These are phyloP conservation scores for Flaveria floridana DNA, from an alignment of 140 eudicot species.

Conservation along the genomic window DNA sequence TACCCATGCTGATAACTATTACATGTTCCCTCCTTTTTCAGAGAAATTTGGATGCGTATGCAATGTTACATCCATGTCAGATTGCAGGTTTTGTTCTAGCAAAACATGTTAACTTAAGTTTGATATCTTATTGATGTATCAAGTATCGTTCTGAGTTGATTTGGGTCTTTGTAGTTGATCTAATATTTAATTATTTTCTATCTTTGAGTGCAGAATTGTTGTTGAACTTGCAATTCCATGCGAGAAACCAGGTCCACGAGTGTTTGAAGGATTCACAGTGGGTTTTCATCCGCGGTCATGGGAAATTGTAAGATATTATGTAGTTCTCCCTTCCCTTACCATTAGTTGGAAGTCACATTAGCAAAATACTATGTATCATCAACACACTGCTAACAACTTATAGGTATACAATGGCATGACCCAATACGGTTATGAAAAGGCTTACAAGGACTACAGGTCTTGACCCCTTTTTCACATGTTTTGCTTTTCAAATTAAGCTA, in stretches of 20 bases:
- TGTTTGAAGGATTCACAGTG: slow-evolving; percentile 89
- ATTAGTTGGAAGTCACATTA: slow-evolving; percentile 6
- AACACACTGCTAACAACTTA: slow-evolving; percentile 21
- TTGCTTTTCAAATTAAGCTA: slow-evolving; percentile 12
- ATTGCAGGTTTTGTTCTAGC: slow-evolving; percentile 70
- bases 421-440: slow-evolving; percentile 71
- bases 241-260: slow-evolving; percentile 67
- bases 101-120: too few relatives aligned
- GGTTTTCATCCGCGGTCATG: slow-evolving; percentile 87
- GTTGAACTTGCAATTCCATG: slow-evolving; percentile 88
- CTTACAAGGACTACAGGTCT: slow-evolving; percentile 66
- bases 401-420: slow-evolving; percentile 96
- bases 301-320: slow-evolving; percentile 64
- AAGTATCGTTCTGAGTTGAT: neutral
- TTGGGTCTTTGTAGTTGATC: slow-evolving; percentile 2
- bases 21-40: slow-evolving; percentile 29
- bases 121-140: too few relatives aligned
- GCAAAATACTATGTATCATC: slow-evolving; percentile 14
- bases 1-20: neutral
- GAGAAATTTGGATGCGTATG: slow-evolving; percentile 85
- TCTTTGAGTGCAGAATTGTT: slow-evolving; percentile 48
- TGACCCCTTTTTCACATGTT: neutral
- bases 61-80: slow-evolving; percentile 57
- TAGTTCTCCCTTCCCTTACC: neutral
- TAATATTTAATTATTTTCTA: slow-evolving; percentile 5